Conservation (phyloP, 345 rosid species). For the Trapa bicornis region DNA sequence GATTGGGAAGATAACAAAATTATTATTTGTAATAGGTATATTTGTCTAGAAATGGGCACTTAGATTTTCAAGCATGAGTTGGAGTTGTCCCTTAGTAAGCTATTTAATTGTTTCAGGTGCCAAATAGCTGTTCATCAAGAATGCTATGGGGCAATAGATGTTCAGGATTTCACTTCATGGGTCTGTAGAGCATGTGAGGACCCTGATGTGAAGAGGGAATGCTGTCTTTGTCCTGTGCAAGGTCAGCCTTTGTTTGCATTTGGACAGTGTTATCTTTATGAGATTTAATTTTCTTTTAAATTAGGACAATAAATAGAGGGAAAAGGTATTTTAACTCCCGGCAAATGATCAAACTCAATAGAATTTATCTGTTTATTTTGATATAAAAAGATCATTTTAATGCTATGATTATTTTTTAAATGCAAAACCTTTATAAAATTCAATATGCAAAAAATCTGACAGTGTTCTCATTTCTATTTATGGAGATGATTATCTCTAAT, state of each 20-base stretch:
- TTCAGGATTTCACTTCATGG: slow-evolving; percentile 85
- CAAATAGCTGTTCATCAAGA: slow-evolving; percentile 98
- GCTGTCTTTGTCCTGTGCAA: slow-evolving; percentile 96
- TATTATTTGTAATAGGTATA: slow-evolving; percentile 84
- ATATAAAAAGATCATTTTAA: no score
- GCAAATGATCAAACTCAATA: background rate
- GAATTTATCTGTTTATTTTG: background rate
- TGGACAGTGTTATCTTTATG: slow-evolving; percentile 1
- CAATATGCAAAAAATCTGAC: background rate
- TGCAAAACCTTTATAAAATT: background rate
- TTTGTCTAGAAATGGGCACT: slow-evolving; percentile 1
- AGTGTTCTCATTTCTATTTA: background rate
- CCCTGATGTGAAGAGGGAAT: slow-evolving; percentile 62
- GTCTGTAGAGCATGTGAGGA: slow-evolving; percentile 95
- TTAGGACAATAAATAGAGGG: background rate
- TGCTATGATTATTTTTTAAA: background rate
- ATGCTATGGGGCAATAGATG: slow-evolving; percentile 69
- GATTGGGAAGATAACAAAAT: slow-evolving; percentile 98
- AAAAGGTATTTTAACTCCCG: background rate
- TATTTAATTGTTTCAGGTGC: slow-evolving; percentile 39
- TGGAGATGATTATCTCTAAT: background rate
- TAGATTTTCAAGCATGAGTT: background rate
- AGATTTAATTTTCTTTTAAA: slow-evolving; percentile 1
- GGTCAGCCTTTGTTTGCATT: slow-evolving; percentile 25
- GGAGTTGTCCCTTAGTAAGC: background rate